Conservation (phyloP, 1,139 yeast genomes). For the Yamadazyma dendronema region DNA sequence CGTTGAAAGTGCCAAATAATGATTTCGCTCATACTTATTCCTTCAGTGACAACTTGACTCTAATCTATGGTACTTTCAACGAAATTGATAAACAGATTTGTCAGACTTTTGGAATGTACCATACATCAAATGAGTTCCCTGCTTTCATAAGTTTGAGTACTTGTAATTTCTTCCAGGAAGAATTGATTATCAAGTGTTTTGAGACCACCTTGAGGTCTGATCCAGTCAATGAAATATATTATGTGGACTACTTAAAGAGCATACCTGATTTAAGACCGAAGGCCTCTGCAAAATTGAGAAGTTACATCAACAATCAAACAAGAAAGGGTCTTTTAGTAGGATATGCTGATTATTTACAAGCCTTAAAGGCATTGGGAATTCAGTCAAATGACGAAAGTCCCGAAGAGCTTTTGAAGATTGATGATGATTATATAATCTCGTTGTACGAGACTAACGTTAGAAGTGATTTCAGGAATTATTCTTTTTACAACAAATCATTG, state of each 20-base stretch:
- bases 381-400: conserved; percentile 9
- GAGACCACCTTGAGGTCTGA: conserved; percentile 55
- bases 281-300: conserved; percentile 25
- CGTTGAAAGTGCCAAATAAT: conserved; percentile 16
- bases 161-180: conserved; percentile 58
- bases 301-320: conserved; percentile 34
- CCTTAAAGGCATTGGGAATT: conserved; percentile 54
- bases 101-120: conserved; percentile 24
- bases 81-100: conserved; percentile 43
- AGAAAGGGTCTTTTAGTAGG: conserved; percentile 63
- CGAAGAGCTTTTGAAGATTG: conserved; percentile 20
- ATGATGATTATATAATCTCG: conserved; percentile 44
- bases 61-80: conserved; percentile 33
- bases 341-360: conserved; percentile 52
- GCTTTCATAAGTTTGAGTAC: conserved; percentile 57
- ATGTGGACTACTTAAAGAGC: conserved; percentile 60
- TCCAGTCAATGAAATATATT: conserved; percentile 51
- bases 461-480: conserved; percentile 34
- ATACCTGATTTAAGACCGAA: conserved; percentile 16
- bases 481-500: conserved; percentile 36
- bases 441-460: conserved; percentile 43
- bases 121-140: conserved; percentile 25
- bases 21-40: conserved; percentile 39
- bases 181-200: conserved; percentile 59
- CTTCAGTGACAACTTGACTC: conserved; percentile 36